Conservation (phyloP, 2,329 filamentous ascomycete species). For the Cladosporium sphaerospermum region DNA sequence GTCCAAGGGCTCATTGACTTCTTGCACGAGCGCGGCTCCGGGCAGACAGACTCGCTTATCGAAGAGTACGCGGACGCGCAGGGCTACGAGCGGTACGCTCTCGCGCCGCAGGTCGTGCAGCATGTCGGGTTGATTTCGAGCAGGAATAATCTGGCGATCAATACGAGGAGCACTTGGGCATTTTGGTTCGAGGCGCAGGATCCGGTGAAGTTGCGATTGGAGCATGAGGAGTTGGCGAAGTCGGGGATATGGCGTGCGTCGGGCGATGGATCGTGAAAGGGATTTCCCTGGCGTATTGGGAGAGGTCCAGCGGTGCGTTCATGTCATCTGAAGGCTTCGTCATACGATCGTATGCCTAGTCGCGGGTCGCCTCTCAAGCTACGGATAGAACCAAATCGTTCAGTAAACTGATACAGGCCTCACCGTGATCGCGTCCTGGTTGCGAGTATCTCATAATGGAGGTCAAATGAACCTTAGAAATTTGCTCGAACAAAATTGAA, state of each 20-base stretch:
- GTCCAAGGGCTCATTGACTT: slow-evolving; percentile 11
- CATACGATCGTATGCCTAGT: too few species aligned
- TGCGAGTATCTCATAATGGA: too few species aligned
- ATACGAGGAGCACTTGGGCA: slow-evolving; percentile 15
- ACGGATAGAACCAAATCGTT: too few species aligned
- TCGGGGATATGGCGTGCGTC: not conserved
- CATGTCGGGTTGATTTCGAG: slow-evolving; percentile 17
- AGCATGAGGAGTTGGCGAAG: slow-evolving; percentile 8
- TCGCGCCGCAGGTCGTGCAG: slow-evolving; percentile 18
- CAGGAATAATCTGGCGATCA: slow-evolving; percentile 12
- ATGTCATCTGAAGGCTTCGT: too few species aligned
- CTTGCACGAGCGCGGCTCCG: slow-evolving; percentile 13
- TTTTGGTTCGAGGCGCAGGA: slow-evolving; percentile 15
- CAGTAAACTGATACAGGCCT: too few species aligned
- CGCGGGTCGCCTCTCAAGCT: too few species aligned
- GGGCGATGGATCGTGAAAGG: not conserved
- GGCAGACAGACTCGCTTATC: slow-evolving; percentile 19
- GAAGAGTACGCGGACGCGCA: slow-evolving; percentile 15
- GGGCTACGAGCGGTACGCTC: slow-evolving; percentile 11
- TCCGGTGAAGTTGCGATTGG: not conserved
- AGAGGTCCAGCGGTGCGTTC: too few species aligned
- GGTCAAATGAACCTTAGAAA: too few species aligned
- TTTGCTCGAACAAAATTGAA: too few species aligned
- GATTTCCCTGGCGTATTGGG: not conserved
- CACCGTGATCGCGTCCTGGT: too few species aligned